These are phyloP conservation scores for Borealophlyctis nickersoniae DNA, from an alignment of 192 early-diverging fungal genomes.

Conservation along the genomic window DNA sequence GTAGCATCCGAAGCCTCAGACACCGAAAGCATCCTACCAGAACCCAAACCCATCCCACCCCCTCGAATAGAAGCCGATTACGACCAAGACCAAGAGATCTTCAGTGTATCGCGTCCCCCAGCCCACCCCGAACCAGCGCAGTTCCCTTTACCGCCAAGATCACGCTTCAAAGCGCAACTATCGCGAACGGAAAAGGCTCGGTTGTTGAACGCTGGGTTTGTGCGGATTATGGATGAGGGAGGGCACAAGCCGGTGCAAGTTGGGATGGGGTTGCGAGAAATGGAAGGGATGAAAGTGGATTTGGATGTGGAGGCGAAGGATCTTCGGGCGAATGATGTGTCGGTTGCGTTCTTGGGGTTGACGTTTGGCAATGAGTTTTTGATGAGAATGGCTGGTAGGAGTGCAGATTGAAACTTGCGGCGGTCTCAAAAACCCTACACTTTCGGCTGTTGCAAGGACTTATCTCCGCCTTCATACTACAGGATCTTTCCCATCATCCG, in stretches of 20 bases:
- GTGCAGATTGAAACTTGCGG: too few relatives aligned
- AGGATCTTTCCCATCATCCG: constrained; percentile 26
- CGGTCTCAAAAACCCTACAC: too few relatives aligned
- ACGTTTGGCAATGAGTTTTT: constrained; percentile 21
- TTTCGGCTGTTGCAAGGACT: too few relatives aligned
- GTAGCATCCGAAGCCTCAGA: not conserved
- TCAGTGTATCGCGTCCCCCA: not conserved
- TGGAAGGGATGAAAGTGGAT: constrained; percentile 2
- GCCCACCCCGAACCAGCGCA: constrained; percentile 2
- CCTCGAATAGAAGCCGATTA: constrained; percentile 4
- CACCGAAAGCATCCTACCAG: not conserved
- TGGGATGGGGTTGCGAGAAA: not conserved
- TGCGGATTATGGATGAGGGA: constrained; percentile 24
- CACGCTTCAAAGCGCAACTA: not conserved
- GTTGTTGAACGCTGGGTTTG: constrained; percentile 42
- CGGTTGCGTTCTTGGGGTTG: constrained; percentile 33
- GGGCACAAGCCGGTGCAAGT: constrained; percentile 24
- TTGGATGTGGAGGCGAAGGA: constrained; percentile 29
- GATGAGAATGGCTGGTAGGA: constrained; percentile 23
- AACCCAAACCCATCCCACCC: constrained; percentile 19
- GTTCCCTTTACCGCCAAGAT: constrained; percentile 8
- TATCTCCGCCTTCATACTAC: too few relatives aligned
- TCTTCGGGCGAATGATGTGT: constrained; percentile 28
- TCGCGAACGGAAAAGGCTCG: constrained; percentile 30
- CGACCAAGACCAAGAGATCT: constrained; percentile 6